Conservation (phyloP, 345 rosid species). For the Excoecaria cochinchinensis region DNA sequence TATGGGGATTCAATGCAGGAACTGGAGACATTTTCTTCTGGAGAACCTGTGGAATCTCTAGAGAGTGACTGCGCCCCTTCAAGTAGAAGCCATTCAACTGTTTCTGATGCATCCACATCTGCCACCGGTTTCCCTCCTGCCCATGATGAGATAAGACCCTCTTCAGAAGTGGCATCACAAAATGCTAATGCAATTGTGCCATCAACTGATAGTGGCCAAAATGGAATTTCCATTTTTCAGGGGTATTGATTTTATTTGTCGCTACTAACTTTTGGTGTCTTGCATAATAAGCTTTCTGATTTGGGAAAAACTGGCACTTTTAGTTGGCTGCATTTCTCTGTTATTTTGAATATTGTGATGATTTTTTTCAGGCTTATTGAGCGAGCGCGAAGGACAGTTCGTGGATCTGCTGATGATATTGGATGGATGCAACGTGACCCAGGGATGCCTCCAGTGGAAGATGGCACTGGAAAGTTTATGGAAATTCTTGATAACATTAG, state of each 20-base stretch:
- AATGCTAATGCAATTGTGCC: constrained; percentile 41
- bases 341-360: not conserved
- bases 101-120: constrained; percentile 52
- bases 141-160: constrained; percentile 29
- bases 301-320: not conserved
- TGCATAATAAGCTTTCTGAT: not conserved
- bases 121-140: constrained; percentile 32
- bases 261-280: constrained; percentile 9
- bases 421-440: constrained; percentile 82
- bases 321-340: not conserved
- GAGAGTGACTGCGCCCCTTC: constrained; percentile 37
- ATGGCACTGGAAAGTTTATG: constrained; percentile 76
- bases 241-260: constrained; percentile 50
- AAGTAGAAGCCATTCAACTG: constrained; percentile 38
- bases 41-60: constrained; percentile 25
- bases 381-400: constrained; percentile 84
- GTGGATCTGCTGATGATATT: constrained; percentile 94
- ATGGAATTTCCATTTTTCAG: constrained; percentile 71
- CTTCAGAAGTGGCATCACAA: constrained; percentile 40
- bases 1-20: constrained; percentile 52
- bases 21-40: constrained; percentile 49
- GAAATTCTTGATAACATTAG: constrained; percentile 78
- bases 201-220: constrained; percentile 40
- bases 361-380: constrained; percentile 67
- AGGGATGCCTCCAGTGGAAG: constrained; percentile 82